Base-by-base conservation (phyloP, 75 land plant species). In the Selaginella moellendorffii region DNA sequence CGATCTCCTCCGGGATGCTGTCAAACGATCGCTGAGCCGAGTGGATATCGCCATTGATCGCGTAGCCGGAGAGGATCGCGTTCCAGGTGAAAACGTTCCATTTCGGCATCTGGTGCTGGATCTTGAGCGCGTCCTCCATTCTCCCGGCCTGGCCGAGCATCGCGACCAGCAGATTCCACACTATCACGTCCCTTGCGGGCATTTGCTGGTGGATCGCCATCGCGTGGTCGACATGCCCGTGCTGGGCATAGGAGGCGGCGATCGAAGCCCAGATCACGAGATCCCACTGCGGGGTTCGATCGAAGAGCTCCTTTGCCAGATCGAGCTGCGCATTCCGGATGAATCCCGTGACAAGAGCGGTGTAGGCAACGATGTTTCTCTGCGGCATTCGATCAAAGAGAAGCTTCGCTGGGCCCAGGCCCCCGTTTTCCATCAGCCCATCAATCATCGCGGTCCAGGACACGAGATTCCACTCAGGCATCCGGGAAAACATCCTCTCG, bases 361-460 rank as follows among this genome's bases (percentile, higher is more conserved):
- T 36, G 10, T 14, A 36, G 46, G 46, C 5, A 36, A 36, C 14
- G 46, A 36, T 14, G 46, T 36, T 36, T 14, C 14, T 36, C 5
- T 14, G 14, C 5, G 46, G 46, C 46, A 36, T 36, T 36, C 14
- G 5, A 36, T 36, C 46, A 36, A 36, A 36, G 10, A 36, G 14
- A 5, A 5, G 10, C 46, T 36, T 36, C 10, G 46, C 14, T 36
- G 5, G 10, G 10, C 14, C 10, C 46, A 36, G 46, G 10, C 14
- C 10, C 10, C 46, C 46, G 5, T 36, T 14, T 36, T 36, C 10
- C 31, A 28, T 31, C 30, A 63, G 51, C 0, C 72, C 71, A 20
- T 52, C 52, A n/a, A 74, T 27, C 72, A 74, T 69, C 21, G 60
- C 52, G 23, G 62, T 25, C 76, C 76, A 74, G 0, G 76, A 31